Evolutionary conservation across 2,329 filamentous ascomycete genomes (phyloP).

Genomic region (Cadophora gregata): DNA sequence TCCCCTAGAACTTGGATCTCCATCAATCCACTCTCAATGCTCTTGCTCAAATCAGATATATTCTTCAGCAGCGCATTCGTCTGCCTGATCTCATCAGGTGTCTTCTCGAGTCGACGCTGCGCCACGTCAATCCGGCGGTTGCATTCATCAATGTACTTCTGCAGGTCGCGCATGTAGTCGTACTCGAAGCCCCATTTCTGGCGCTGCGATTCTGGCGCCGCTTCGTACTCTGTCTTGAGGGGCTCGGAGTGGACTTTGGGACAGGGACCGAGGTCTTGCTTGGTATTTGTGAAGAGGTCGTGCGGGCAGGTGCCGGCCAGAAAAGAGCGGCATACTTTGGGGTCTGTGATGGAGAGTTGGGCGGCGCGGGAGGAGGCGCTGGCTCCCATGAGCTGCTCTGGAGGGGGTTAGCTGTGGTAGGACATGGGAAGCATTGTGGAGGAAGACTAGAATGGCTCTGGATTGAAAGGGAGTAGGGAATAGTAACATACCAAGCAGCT

Average conservation of each 20-base stretch:
- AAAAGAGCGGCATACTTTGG: conserved; percentile 94
- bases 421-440: neutral
- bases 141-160: conserved; percentile 96
- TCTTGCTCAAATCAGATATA: conserved; percentile 80
- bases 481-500: conserved; percentile 74
- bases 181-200: conserved; percentile 82
- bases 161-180: conserved; percentile 95
- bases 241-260: conserved; percentile 87
- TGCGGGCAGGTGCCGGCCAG: conserved; percentile 94
- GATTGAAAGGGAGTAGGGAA: neutral
- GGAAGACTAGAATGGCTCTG: neutral
- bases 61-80: conserved; percentile 88
- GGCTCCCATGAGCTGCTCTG: conserved; percentile 90
- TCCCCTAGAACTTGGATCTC: conserved; percentile 89
- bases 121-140: conserved; percentile 91
- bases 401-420: conserved; percentile 25
- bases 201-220: conserved; percentile 71
- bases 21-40: conserved; percentile 80
- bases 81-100: conserved; percentile 94
- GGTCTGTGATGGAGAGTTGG: conserved; percentile 86
- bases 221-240: conserved; percentile 88
- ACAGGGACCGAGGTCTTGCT: conserved; percentile 93
- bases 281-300: conserved; percentile 99
- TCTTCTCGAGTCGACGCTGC: conserved; percentile 92
- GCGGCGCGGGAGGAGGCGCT: conserved; percentile 75